phyloP scores from a whole-genome alignment of 192 early-diverging fungal species.

The Umbelopsis sp. region DNA sequence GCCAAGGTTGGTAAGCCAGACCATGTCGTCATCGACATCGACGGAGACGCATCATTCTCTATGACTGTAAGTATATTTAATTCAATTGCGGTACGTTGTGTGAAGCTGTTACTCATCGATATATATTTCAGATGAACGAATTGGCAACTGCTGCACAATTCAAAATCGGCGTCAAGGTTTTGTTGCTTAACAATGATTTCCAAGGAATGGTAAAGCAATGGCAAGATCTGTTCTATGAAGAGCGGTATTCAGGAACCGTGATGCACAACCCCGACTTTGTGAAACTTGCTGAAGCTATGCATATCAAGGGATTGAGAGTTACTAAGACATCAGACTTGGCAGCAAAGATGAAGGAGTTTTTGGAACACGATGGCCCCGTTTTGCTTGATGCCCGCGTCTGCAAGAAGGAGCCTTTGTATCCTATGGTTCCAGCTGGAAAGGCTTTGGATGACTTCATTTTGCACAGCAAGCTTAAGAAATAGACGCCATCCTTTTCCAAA shows the following conservation, averaged over 20 bases:
- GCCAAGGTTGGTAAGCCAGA: constrained; percentile 95
- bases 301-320: constrained; percentile 85
- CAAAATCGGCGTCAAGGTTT: constrained; percentile 95
- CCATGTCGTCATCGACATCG: constrained; percentile 96
- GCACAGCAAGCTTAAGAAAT: constrained; percentile 46
- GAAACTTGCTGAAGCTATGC: constrained; percentile 95
- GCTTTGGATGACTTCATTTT: constrained; percentile 88
- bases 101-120: background rate
- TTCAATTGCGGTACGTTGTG: background rate
- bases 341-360: constrained; percentile 86
- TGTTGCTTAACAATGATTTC: constrained; percentile 98
- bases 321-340: constrained; percentile 85
- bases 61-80: constrained; percentile 75
- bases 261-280: constrained; percentile 99
- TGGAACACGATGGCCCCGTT: constrained; percentile 84
- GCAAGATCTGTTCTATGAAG: constrained; percentile 97
- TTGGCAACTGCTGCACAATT: constrained; percentile 96
- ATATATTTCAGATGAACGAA: constrained; percentile 66
- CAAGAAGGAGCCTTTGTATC: constrained; percentile 93
- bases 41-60: constrained; percentile 97
- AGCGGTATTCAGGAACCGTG: constrained; percentile 90
- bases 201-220: constrained; percentile 97
- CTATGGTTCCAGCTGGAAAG: constrained; percentile 97
- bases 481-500: background rate
- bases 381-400: constrained; percentile 90